These are phyloP conservation scores for Penicillium crustosum DNA, from an alignment of 2,329 filamentous ascomycete genomes.

Conservation along the genomic window DNA sequence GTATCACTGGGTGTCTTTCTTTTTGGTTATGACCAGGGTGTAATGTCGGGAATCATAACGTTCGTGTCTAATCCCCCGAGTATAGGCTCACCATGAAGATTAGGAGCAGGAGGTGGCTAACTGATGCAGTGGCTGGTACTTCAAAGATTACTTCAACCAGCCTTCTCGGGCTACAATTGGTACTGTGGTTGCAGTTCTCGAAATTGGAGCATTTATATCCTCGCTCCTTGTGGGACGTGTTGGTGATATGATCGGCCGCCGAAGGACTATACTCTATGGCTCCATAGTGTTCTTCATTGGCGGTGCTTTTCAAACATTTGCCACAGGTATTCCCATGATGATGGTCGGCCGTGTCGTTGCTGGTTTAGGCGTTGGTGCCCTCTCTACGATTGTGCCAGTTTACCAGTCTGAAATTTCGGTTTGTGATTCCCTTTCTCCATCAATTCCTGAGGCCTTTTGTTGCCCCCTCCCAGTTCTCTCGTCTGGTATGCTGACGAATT, in stretches of 20 bases:
- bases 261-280: slow-evolving; percentile 88
- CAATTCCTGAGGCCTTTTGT: not conserved
- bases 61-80: slow-evolving; percentile 32
- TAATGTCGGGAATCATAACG: slow-evolving; percentile 71
- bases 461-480: not conserved
- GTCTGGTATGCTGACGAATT: slow-evolving; percentile 16
- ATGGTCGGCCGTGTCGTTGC: slow-evolving; percentile 75
- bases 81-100: not conserved
- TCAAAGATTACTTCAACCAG: slow-evolving; percentile 89
- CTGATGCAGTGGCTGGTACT: slow-evolving; percentile 69
- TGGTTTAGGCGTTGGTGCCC: slow-evolving; percentile 80
- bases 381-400: slow-evolving; percentile 89
- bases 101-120: not conserved
- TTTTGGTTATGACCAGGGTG: slow-evolving; percentile 65
- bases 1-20: slow-evolving; percentile 64
- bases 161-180: slow-evolving; percentile 84
- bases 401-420: slow-evolving; percentile 90
- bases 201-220: slow-evolving; percentile 87
- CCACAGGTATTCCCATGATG: slow-evolving; percentile 88
- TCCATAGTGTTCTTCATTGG: slow-evolving; percentile 84
- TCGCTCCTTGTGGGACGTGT: slow-evolving; percentile 83
- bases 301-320: slow-evolving; percentile 78
- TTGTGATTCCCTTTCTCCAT: slow-evolving; percentile 9
- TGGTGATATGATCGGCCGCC: slow-evolving; percentile 86
- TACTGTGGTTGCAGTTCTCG: slow-evolving; percentile 96